Base-by-base conservation (phyloP, 2,329 filamentous ascomycete genomes). In the Botrytis pseudocinerea region DNA sequence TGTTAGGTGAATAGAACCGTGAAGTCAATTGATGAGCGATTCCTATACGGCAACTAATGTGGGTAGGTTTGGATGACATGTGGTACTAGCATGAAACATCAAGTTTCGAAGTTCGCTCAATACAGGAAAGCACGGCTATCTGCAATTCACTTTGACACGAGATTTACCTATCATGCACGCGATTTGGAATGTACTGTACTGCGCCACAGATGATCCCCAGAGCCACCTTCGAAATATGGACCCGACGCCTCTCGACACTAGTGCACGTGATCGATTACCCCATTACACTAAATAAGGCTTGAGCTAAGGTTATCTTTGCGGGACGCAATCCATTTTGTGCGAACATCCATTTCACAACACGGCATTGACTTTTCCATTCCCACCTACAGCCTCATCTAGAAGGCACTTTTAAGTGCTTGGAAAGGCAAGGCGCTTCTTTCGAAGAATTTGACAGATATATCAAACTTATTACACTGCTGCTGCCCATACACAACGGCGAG, bases 301-400 rank as follows among this genome's bases (percentile, higher is more conserved):
- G 54, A 51, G 65, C 35, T 57, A 68, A 42, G 65, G 35, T 25
- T 69, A 69, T 69, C 64, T 54, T 68, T 22, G 35, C 48, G 48
- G 48, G 35, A 54, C n/a, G 5, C 46, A n/a, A 54, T 32, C 20
- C 46, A 68, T 42, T 69, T 59, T 57, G 48, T 69, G 25, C 54
- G 48, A 65, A 35, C 44, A 48, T 22, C 48, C 48, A 32, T 57
- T 57, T n/a, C 28, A 48, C n/a, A 57, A 57, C 35, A 5, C 48
- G n/a, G 35, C 35, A 68, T 69, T 69, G n/a, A 57, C 40, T 42
- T 42, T 54, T 44, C 35, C 12, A 69, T 42, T 42, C 28, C 38
- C 12, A 32, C 22, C n/a, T 14, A 44, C 35, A 22, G 65, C 48
- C 35, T 28, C 35, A 57, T 40, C n/a, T 20, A 69, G 65, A 44